These are phyloP conservation scores for Laburnicola sp. DNA, from an alignment of 2,329 filamentous ascomycete species.

Conservation along the genomic window DNA sequence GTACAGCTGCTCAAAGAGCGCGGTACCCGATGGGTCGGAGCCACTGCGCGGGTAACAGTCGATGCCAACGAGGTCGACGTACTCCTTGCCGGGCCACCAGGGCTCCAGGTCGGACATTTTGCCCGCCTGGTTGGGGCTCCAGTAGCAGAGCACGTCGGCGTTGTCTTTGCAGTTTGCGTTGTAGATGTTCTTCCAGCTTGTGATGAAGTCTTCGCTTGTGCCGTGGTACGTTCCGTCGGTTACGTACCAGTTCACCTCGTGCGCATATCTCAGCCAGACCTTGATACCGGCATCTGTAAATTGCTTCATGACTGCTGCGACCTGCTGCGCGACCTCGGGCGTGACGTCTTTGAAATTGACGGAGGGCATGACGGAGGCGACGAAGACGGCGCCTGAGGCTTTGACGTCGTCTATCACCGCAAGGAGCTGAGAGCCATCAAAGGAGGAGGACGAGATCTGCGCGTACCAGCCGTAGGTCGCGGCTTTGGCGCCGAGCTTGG, in stretches of 20 bases:
- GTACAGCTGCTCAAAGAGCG: constrained; percentile 13
- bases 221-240: constrained; percentile 15
- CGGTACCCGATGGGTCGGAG: constrained; percentile 2
- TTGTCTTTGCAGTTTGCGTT: constrained; percentile 17
- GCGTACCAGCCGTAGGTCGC: constrained; percentile 18
- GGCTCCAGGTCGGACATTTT: constrained; percentile 2
- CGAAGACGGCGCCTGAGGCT: constrained; percentile 16
- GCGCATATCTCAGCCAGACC: constrained; percentile 19
- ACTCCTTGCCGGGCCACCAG: constrained; percentile 17
- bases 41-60: constrained; percentile 14
- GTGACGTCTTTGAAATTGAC: constrained; percentile 18
- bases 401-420: constrained; percentile 15
- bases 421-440: constrained; percentile 17
- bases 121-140: constrained; percentile 15
- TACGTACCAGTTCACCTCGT: constrained; percentile 23
- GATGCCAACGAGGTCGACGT: constrained; percentile 19
- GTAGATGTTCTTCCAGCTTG: constrained; percentile 21
- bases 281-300: constrained; percentile 18
- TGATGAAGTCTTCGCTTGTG: constrained; percentile 10
- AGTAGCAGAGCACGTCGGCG: constrained; percentile 15
- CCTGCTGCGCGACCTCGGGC: constrained; percentile 9
- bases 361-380: constrained; percentile 18
- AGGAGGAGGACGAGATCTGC: constrained; percentile 11
- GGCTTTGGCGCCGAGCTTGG: constrained; percentile 11
- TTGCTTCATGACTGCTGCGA: constrained; percentile 16